A percentile compares a stretch with the other conserved stretches of the same genome.
phyloP scores from a whole-genome alignment of 2,329 filamentous ascomycete species.

The Fusarium udum region DNA sequence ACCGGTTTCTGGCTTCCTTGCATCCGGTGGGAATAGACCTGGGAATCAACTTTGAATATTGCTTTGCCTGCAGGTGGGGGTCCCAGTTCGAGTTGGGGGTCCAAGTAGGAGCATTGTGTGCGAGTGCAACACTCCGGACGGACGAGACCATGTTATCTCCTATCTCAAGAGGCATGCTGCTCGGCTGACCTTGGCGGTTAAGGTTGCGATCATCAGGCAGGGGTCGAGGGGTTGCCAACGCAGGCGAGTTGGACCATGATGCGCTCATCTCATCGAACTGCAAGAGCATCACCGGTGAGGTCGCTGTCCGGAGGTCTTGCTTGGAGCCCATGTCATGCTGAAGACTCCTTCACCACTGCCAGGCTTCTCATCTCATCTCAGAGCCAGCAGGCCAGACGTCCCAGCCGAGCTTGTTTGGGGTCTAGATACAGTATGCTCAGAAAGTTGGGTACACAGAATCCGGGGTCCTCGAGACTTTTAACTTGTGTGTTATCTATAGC shows the following conservation, averaged over 20 bases:
- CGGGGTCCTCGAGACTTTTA: background rate
- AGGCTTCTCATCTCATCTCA: background rate
- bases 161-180: constrained; percentile 10
- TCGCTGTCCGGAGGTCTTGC: background rate
- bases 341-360: background rate
- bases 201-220: constrained; percentile 8
- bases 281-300: background rate
- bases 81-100: constrained; percentile 13
- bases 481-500: constrained; percentile 19
- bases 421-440: background rate
- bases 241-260: background rate
- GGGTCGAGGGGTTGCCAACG: constrained; percentile 7
- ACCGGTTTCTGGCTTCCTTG: constrained; percentile 2
- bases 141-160: constrained; percentile 28
- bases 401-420: background rate
- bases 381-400: background rate
- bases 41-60: constrained; percentile 9
- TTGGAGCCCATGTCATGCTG: background rate
- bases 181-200: constrained; percentile 19
- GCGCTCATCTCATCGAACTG: constrained; percentile 1
- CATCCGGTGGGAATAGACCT: constrained; percentile 8
- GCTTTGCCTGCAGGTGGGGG: constrained; percentile 33
- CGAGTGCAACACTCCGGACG: background rate
- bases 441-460: background rate
- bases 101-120: background rate